Conservation (phyloP, 2,329 filamentous ascomycete species). For the Apiospora rasikravindrae region DNA sequence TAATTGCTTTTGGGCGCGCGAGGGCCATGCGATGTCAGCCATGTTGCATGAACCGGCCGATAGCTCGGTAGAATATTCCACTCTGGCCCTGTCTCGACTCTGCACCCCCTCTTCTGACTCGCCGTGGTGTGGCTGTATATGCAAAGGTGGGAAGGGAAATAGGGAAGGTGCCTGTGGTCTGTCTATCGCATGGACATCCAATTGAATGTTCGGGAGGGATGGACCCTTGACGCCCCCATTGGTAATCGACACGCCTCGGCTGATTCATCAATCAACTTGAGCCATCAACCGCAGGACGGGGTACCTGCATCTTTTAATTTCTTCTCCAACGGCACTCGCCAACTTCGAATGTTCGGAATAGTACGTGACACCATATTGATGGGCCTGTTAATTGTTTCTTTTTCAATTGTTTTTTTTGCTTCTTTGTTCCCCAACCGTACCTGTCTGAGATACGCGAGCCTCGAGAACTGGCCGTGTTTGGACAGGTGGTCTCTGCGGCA, state of each 20-base stretch:
- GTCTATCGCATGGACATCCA: background rate
- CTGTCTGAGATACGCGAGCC: background rate
- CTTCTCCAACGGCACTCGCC: background rate
- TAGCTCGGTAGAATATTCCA: background rate
- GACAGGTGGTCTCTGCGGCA: background rate
- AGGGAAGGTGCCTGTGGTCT: background rate
- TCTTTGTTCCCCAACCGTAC: background rate
- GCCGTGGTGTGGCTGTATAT: background rate
- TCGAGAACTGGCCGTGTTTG: background rate
- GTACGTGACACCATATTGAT: no score
- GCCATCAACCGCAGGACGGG: background rate
- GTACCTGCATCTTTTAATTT: background rate
- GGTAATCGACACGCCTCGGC: background rate
- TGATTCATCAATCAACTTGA: conserved; percentile 15
- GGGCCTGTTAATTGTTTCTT: background rate
- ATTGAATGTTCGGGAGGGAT: background rate
- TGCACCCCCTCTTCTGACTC: background rate
- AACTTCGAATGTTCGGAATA: background rate
- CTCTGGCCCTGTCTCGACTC: background rate
- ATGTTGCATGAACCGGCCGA: conserved; percentile 15
- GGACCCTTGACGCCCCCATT: background rate
- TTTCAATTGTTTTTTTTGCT: no score
- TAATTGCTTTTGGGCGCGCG: conserved; percentile 1
- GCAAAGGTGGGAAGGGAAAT: background rate
- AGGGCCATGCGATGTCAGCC: conserved; percentile 14